Conservation (phyloP, 2,329 filamentous ascomycete species). For the Ophiostoma perfectum region DNA sequence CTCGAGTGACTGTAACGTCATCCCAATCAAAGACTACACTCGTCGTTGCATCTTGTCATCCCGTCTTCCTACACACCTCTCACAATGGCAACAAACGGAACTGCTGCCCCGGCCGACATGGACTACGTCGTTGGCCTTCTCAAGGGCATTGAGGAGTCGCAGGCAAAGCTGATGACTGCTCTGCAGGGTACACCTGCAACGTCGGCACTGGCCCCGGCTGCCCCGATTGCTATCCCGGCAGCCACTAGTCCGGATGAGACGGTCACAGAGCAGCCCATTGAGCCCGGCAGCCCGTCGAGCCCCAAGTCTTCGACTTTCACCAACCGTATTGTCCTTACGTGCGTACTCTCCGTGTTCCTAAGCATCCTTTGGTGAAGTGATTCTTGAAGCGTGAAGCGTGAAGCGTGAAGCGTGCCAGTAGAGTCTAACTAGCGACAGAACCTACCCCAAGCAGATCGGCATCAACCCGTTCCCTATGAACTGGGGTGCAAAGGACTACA, state of each 20-base stretch:
- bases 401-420: too few relatives aligned
- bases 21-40: neutral
- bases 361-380: too few relatives aligned
- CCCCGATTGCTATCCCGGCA: neutral
- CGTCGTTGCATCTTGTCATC: neutral
- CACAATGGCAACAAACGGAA: conserved; percentile 27
- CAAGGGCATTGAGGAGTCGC: conserved; percentile 38
- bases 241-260: conserved; percentile 27
- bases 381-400: neutral
- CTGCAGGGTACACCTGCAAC: conserved; percentile 32
- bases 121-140: conserved; percentile 34
- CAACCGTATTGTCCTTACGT: conserved; percentile 54
- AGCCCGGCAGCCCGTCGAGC: conserved; percentile 29
- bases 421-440: conserved; percentile 40
- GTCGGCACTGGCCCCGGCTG: conserved; percentile 11
- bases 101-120: conserved; percentile 27
- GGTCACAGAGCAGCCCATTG: conserved; percentile 26
- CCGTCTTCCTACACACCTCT: neutral
- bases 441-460: conserved; percentile 89
- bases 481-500: conserved; percentile 76
- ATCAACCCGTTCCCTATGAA: conserved; percentile 85
- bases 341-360: conserved; percentile 23
- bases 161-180: conserved; percentile 38
- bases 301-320: conserved; percentile 43
- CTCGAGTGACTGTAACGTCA: neutral